Evolutionary conservation across 208 protist genomes (phyloP).

Genomic region (Leishmania tarentolae): DNA sequence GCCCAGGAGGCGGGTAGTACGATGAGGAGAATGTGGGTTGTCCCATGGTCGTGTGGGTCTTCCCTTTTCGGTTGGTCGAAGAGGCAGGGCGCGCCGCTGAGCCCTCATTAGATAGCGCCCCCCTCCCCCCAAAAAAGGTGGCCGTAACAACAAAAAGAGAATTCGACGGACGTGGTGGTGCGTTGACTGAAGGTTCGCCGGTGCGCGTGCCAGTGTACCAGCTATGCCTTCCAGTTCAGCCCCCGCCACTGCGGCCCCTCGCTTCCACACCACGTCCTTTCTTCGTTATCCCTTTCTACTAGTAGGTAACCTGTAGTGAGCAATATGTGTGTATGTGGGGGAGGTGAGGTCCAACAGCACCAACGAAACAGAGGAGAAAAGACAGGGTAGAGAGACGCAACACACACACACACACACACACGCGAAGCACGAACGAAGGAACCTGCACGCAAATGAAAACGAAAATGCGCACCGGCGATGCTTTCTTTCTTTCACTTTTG

Average conservation of each 20-base stretch:
- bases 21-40: neutral
- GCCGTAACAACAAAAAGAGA: neutral
- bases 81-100: neutral
- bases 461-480: no score
- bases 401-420: neutral
- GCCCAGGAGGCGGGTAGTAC: neutral
- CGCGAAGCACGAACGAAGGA: neutral
- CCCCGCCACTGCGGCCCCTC: neutral
- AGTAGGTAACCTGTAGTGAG: slow-evolving; percentile 5
- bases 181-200: neutral
- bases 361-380: neutral
- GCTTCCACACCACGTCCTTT: neutral
- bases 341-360: neutral
- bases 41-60: neutral
- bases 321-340: no score
- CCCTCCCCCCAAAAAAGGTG: no score
- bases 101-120: neutral
- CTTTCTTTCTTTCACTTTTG: neutral
- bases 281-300: neutral
- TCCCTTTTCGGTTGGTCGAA: neutral
- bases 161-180: neutral
- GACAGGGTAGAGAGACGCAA: neutral
- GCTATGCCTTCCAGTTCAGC: neutral
- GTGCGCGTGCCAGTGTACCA: neutral
- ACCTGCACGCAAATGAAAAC: no score